Base-by-base conservation (phyloP, 2,329 filamentous ascomycete genomes). In the Blastomyces percursus region DNA sequence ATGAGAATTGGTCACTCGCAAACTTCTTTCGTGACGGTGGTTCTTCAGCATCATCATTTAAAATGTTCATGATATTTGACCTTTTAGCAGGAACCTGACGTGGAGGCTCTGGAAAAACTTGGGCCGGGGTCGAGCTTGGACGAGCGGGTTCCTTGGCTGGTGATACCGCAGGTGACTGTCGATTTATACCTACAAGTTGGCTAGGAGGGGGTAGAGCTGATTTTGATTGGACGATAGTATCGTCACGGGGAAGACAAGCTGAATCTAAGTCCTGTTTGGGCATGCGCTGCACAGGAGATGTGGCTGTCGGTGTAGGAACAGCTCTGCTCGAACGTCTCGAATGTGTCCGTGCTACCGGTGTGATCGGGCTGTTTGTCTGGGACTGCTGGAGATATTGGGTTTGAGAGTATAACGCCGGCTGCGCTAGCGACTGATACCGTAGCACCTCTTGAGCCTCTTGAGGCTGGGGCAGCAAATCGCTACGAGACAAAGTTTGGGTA, bases 61-160 rank as follows among this genome's bases (percentile, higher is more conserved):
- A 69, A 50, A 81, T 76, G 63, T 72, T 78, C 72, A 79, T 78
- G 55, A 81, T 79, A 66, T 80, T 80, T 1, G 78, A 80, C 48
- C 77, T 75, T 66, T 80, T 81, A 1, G 75, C 76, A 30, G 77
- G 77, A 4, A 77, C 73, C 57, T 77, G 74, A 55, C 74, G 75
- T 59, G 74, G 70, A 50, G 71, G 69, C 60, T 79, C 77, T 3
- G 71, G 66, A 7, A 67, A 62, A 32, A 27, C 56, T 51, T 71
- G 70, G 9, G 64, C 64, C 7, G 72, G 70, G 21, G 72, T 73
- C 5, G 72, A 71, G 48, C 68, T 72, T 19, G 71, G 67, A 38
- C 74, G 74, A 35, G 69, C 63, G n/a, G 62, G 51, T 48, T 77
- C 75, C 66, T 74, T 76, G 19, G 73, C 68, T 5, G 74, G 74